Conservation (phyloP, 2,329 filamentous ascomycete genomes). For the Neospermospora avenae region DNA sequence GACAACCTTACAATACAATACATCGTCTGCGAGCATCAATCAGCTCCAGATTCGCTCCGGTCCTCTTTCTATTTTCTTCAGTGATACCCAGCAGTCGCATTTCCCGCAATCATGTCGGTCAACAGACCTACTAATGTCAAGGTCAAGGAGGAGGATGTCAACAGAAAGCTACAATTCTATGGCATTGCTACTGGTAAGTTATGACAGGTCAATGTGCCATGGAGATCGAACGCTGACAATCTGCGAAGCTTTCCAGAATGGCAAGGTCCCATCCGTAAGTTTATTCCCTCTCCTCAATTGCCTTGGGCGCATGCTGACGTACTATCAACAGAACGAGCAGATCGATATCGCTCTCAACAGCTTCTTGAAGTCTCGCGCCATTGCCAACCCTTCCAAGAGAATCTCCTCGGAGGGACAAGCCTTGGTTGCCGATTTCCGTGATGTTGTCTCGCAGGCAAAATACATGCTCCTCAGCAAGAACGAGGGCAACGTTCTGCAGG, state of each 20-base stretch:
- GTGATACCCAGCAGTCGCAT: conserved; percentile 21
- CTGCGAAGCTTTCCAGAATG: conserved; percentile 70
- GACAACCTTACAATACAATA: background rate
- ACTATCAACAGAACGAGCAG: conserved; percentile 52
- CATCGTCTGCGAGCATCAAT: background rate
- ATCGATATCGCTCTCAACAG: conserved; percentile 94
- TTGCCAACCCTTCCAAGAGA: conserved; percentile 68
- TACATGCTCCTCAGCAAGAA: conserved; percentile 88
- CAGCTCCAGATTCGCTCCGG: conserved; percentile 1
- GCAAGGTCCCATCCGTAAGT: conserved; percentile 75
- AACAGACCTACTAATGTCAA: conserved; percentile 32
- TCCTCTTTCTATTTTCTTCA: conserved; percentile 12
- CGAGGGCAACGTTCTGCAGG: conserved; percentile 87
- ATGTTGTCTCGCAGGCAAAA: conserved; percentile 83
- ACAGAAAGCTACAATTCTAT: conserved; percentile 91
- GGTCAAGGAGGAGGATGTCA: conserved; percentile 58
- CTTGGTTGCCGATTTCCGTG: conserved; percentile 73
- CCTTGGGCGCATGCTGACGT: conserved; percentile 9
- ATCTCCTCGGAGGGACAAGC: conserved; percentile 78
- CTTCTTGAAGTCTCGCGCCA: conserved; percentile 67
- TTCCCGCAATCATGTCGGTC: conserved; percentile 25
- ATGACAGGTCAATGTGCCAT: background rate
- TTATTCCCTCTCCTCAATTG: background rate
- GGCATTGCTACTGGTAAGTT: conserved; percentile 70
- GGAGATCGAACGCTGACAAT: conserved; percentile 3